Conservation (phyloP, 2,329 filamentous ascomycete species). For the Epichloe sylvatica region DNA sequence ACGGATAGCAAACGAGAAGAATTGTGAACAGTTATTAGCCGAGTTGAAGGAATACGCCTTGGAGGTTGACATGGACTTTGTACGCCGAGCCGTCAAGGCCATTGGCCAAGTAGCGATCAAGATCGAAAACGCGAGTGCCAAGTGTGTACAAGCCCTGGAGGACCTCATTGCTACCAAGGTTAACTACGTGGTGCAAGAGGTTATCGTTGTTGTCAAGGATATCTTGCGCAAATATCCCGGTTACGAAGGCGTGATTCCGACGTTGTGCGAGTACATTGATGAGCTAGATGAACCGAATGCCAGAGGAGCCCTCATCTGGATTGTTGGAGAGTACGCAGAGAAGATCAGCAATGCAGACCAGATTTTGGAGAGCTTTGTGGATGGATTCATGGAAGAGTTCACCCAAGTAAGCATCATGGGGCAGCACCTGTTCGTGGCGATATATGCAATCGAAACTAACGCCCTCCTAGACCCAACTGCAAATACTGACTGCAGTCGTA, state of each 20-base stretch:
- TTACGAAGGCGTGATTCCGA: conserved; percentile 95
- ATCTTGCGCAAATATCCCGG: conserved; percentile 96
- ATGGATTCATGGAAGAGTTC: conserved; percentile 91
- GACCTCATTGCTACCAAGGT: conserved; percentile 96
- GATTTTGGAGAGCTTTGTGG: conserved; percentile 81
- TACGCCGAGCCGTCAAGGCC: conserved; percentile 81
- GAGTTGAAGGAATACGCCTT: conserved; percentile 95
- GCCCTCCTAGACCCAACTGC: conserved; percentile 65
- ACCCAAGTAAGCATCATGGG: conserved; percentile 50
- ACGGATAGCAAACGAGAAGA: conserved; percentile 91
- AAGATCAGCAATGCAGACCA: conserved; percentile 99
- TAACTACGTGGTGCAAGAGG: conserved; percentile 97
- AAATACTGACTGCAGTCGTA: conserved; percentile 92
- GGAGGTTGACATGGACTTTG: conserved; percentile 99
- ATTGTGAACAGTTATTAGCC: conserved; percentile 85
- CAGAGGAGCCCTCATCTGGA: conserved; percentile 88
- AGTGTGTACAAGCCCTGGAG: conserved; percentile 84
- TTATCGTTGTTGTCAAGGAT: conserved; percentile 97
- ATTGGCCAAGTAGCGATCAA: conserved; percentile 98
- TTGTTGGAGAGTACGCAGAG: conserved; percentile 96
- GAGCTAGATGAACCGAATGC: conserved; percentile 91
- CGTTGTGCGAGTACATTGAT: conserved; percentile 90
- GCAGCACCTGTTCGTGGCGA: neutral
- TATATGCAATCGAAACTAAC: conserved; percentile 2
- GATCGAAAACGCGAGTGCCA: conserved; percentile 87